These are phyloP conservation scores for Geotrichum klebahnii DNA, from an alignment of 1,139 yeast species.

Conservation along the genomic window DNA sequence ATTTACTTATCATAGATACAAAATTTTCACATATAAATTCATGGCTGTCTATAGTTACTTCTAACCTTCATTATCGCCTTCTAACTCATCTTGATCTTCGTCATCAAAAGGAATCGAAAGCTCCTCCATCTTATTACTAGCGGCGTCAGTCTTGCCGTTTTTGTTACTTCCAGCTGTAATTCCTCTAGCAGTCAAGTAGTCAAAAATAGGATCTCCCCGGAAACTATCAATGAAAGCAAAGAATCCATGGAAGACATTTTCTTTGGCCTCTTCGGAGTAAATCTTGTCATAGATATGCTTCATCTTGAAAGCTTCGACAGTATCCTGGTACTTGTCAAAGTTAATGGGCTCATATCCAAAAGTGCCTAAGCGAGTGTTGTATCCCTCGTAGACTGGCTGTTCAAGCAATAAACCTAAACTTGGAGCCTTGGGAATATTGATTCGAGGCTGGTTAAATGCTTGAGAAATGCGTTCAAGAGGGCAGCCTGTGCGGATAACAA, in stretches of 20 bases:
- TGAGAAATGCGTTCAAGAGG: conserved; percentile 72
- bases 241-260: conserved; percentile 83
- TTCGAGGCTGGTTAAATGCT: conserved; percentile 67
- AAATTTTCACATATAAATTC: too few species aligned
- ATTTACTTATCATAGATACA: too few species aligned
- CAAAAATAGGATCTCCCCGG: conserved; percentile 59
- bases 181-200: conserved; percentile 67
- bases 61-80: too few species aligned
- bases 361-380: conserved; percentile 64
- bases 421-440: conserved; percentile 96
- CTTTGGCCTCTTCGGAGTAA: conserved; percentile 80
- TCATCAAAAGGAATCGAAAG: too few species aligned
- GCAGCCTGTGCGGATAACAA: conserved; percentile 79
- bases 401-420: conserved; percentile 88
- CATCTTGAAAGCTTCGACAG: conserved; percentile 83
- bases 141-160: too few species aligned
- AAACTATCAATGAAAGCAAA: conserved; percentile 83
- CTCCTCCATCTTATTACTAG: too few species aligned
- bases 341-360: conserved; percentile 77
- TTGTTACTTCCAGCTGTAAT: conserved; percentile 48
- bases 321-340: conserved; percentile 59
- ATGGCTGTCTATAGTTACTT: too few species aligned
- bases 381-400: conserved; percentile 85
- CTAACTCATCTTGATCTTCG: too few species aligned
- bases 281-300: conserved; percentile 87